These are phyloP conservation scores for Calendula officinalis DNA, from an alignment of 129 eudicot species.

Conservation along the genomic window DNA sequence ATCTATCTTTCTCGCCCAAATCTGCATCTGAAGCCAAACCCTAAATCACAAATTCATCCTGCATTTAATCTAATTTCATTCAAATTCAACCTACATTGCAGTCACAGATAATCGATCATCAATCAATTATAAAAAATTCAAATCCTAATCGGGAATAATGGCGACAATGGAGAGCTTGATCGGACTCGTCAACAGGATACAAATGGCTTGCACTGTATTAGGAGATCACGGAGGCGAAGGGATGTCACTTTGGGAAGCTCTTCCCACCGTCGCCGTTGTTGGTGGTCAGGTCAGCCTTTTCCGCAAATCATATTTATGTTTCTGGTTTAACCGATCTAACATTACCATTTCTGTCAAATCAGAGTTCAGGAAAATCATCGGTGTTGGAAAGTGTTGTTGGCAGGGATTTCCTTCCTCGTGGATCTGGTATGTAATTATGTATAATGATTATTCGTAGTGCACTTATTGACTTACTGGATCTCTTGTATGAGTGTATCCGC, in stretches of 20 bases:
- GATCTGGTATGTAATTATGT: conserved; percentile 59
- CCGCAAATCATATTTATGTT: neutral
- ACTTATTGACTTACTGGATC: conserved; percentile 1
- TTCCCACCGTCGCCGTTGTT: conserved; percentile 97
- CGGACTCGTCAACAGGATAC: conserved; percentile 88
- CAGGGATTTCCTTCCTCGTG: conserved; percentile 98
- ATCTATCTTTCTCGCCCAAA: conserved; percentile 28
- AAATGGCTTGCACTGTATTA: conserved; percentile 85
- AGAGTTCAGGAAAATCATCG: conserved; percentile 98
- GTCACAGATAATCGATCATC: conserved; percentile 6
- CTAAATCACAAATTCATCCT: conserved; percentile 6
- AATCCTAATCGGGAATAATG: conserved; percentile 34
- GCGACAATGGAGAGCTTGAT: conserved; percentile 86
- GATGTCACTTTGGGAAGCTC: conserved; percentile 99
- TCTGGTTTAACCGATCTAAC: neutral
- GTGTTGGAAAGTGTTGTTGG: conserved; percentile 97
- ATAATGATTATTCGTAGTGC: neutral
- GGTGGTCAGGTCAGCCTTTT: conserved; percentile 81
- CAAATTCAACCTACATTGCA: conserved; percentile 22
- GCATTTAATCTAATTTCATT: conserved; percentile 5
- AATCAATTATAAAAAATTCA: neutral
- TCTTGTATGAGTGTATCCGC: neutral
- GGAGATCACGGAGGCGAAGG: conserved; percentile 99
- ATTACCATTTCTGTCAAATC: neutral
- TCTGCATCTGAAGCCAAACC: conserved; percentile 28